Evolutionary conservation across 345 rosid species (phyloP).

Genomic region (Bretschneidera sinensis): DNA sequence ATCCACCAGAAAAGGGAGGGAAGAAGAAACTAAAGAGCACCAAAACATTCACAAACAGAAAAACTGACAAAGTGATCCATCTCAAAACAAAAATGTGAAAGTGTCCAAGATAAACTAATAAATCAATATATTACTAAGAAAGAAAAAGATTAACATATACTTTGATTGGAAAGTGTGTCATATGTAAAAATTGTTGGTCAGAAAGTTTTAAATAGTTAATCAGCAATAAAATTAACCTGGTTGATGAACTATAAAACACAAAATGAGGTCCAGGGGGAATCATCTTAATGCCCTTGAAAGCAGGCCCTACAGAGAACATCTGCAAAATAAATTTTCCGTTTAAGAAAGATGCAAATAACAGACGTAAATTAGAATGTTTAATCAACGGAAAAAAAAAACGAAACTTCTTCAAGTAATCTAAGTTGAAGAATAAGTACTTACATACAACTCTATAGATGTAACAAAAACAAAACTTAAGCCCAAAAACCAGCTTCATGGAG

Average conservation of each 20-base stretch:
- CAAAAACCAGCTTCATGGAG: background rate
- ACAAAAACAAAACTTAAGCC: no score
- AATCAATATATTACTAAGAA: no score
- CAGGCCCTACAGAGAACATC: conserved; percentile 68
- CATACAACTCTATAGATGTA: background rate
- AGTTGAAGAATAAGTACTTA: background rate
- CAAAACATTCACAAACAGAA: no score
- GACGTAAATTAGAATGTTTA: background rate
- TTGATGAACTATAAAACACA: conserved; percentile 70
- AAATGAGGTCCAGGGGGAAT: conserved; percentile 93
- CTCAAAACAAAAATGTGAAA: no score
- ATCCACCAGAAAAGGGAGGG: no score
- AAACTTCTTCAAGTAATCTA: background rate
- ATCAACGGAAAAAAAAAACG: background rate
- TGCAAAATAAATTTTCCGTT: conserved; percentile 19
- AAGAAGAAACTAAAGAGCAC: no score
- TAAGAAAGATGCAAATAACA: background rate
- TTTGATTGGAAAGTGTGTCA: no score
- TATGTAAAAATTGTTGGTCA: background rate
- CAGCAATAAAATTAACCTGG: conserved; percentile 41
- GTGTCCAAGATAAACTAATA: background rate
- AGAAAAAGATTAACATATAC: background rate
- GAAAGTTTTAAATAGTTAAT: no score
- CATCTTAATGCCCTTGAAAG: conserved; percentile 90
- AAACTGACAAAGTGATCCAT: background rate